A percentile compares a stretch with the other conserved stretches of the same genome.
Conservation (phyloP, 768 basidiomycete species). For the Cubamyces lactineus region DNA sequence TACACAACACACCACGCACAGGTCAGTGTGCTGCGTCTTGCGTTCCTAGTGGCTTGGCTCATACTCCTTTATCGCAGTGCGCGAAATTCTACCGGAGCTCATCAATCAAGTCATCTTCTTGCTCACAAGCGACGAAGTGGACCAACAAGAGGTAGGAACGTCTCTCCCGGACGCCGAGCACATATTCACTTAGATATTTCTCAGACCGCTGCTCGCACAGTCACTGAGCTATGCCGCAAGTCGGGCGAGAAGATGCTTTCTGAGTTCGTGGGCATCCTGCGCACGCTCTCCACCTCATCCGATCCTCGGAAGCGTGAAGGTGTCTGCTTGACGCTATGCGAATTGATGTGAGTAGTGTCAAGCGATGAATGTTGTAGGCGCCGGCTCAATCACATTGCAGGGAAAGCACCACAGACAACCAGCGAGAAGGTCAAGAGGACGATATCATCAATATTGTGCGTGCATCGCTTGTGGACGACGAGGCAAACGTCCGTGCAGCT, state of each 20-base stretch:
- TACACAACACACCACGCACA: slow-evolving; percentile 91
- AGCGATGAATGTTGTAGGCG: neutral
- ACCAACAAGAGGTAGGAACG: slow-evolving; percentile 82
- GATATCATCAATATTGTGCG: slow-evolving; percentile 88
- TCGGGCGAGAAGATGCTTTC: slow-evolving; percentile 90
- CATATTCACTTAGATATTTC: slow-evolving; percentile 1
- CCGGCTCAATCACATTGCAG: slow-evolving; percentile 42
- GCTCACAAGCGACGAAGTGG: slow-evolving; percentile 76
- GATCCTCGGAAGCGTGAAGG: slow-evolving; percentile 76
- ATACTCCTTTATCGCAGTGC: slow-evolving; percentile 64
- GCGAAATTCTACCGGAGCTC: slow-evolving; percentile 89
- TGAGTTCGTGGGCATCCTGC: slow-evolving; percentile 82
- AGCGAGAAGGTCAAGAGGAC: slow-evolving; percentile 86
- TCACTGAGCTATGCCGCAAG: slow-evolving; percentile 89
- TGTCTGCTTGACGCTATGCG: slow-evolving; percentile 84
- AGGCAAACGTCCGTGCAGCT: slow-evolving; percentile 81
- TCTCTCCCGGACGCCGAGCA: neutral
- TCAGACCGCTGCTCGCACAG: slow-evolving; percentile 87
- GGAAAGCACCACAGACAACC: slow-evolving; percentile 80
- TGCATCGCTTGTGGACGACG: slow-evolving; percentile 84
- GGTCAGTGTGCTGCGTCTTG: slow-evolving; percentile 47
- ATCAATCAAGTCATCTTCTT: slow-evolving; percentile 76
- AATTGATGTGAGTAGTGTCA: slow-evolving; percentile 70
- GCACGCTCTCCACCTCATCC: slow-evolving; percentile 60
- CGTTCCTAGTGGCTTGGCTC: neutral